phyloP scores from a whole-genome alignment of 2,329 filamentous ascomycete genomes.

The Orbilia brochopaga region DNA sequence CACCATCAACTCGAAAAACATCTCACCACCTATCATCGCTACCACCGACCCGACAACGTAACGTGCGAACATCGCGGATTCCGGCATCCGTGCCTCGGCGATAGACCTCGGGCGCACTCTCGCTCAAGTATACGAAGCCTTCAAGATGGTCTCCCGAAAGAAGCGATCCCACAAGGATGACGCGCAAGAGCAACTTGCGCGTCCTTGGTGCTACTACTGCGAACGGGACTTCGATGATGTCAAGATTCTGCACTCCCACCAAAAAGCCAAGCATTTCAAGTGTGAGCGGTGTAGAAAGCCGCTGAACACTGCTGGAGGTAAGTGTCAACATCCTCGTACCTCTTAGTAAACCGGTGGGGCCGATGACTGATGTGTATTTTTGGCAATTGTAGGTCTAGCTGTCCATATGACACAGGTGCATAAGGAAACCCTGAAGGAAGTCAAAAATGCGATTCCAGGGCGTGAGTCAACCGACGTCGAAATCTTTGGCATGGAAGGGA shows the following conservation, averaged over 20 bases:
- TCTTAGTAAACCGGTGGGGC: conserved; percentile 1
- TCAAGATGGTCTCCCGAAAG: conserved; percentile 71
- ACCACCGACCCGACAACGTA: conserved; percentile 1
- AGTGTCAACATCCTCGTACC: conserved; percentile 55
- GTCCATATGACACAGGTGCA: conserved; percentile 99
- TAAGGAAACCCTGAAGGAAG: conserved; percentile 83
- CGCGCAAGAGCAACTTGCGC: conserved; percentile 82
- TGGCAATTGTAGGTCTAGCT: conserved; percentile 71
- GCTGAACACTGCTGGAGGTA: conserved; percentile 93
- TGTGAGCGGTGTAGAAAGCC: conserved; percentile 87
- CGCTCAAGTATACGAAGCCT: not conserved
- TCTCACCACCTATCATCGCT: conserved; percentile 2
- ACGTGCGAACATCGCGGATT: not conserved
- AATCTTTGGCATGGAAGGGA: conserved; percentile 98
- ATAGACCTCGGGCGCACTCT: not conserved
- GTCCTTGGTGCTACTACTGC: conserved; percentile 99
- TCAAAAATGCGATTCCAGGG: conserved; percentile 91
- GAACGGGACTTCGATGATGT: conserved; percentile 98
- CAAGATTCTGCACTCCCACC: conserved; percentile 94
- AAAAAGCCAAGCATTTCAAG: conserved; percentile 99
- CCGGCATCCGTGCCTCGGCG: not conserved
- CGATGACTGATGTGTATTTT: conserved; percentile 10
- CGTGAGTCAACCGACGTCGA: conserved; percentile 86
- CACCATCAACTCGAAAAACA: not conserved
- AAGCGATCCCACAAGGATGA: conserved; percentile 87